Conservation (phyloP, 176 grass and related monocot genomes). For the Dactylis glomerata region DNA sequence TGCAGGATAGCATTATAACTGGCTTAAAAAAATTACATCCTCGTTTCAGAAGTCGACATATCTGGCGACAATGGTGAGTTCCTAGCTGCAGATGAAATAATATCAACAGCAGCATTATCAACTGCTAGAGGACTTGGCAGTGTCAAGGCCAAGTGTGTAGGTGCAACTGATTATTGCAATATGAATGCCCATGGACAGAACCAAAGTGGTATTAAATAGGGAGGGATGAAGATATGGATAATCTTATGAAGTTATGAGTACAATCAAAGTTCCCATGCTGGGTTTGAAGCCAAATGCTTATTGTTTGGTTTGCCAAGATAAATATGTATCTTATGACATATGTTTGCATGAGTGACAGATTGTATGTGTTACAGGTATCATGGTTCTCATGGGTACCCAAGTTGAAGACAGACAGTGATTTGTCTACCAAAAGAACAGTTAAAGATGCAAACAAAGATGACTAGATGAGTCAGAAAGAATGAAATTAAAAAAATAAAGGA, state of each 20-base stretch:
- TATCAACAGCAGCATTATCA: constrained; percentile 42
- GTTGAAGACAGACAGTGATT: too few relatives aligned
- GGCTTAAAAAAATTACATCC: not conserved
- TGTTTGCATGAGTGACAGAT: too few relatives aligned
- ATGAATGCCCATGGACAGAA: constrained; percentile 53
- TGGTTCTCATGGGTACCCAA: too few relatives aligned
- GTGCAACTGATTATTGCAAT: constrained; percentile 31
- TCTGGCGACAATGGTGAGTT: constrained; percentile 32
- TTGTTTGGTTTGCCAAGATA: too few relatives aligned
- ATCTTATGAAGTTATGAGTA: constrained; percentile 44
- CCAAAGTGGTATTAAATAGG: constrained; percentile 40
- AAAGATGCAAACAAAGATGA: not conserved
- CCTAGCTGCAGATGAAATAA: constrained; percentile 33
- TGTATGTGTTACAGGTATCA: too few relatives aligned
- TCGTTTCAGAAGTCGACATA: constrained; percentile 1
- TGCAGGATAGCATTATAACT: constrained; percentile 2
- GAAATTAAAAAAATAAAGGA: constrained; percentile 32
- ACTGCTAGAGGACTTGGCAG: constrained; percentile 44
- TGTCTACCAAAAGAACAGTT: too few relatives aligned
- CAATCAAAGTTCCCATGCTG: constrained; percentile 43
- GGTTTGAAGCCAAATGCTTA: too few relatives aligned
- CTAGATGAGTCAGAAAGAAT: constrained; percentile 16
- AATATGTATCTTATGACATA: too few relatives aligned
- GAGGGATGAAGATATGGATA: constrained; percentile 52
- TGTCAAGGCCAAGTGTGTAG: constrained; percentile 46